These are phyloP conservation scores for Leccinum barrowsii DNA, from an alignment of 768 basidiomycete genomes.

Conservation along the genomic window DNA sequence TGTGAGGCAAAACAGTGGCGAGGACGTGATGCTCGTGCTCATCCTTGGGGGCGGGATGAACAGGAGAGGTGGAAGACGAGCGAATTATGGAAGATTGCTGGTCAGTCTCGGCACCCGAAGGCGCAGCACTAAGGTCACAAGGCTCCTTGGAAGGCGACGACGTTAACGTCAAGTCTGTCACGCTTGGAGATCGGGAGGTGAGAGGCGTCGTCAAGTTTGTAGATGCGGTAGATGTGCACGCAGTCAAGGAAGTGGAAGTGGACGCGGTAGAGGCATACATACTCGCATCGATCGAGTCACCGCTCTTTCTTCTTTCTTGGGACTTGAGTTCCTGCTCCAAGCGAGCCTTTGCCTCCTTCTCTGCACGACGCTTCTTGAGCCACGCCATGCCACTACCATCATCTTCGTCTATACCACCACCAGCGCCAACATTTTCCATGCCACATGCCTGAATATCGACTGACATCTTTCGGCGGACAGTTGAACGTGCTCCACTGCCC, in stretches of 20 bases:
- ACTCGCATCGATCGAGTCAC: conserved; percentile 22
- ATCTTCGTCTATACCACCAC: conserved; percentile 48
- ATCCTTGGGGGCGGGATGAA: conserved; percentile 8
- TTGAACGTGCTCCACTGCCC: conserved; percentile 10
- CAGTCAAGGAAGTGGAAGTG: conserved; percentile 22
- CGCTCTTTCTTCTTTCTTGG: conserved; percentile 21
- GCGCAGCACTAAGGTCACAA: not conserved
- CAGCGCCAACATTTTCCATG: conserved; percentile 25
- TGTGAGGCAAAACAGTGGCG: not conserved
- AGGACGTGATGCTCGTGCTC: conserved; percentile 21
- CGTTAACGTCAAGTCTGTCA: conserved; percentile 12
- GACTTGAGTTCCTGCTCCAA: conserved; percentile 16
- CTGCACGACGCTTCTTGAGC: conserved; percentile 65
- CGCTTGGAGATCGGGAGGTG: conserved; percentile 21
- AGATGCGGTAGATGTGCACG: conserved; percentile 19
- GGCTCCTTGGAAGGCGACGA: conserved; percentile 4
- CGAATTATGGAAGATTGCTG: not conserved
- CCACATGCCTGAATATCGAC: conserved; percentile 20
- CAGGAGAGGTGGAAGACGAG: not conserved
- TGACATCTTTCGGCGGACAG: conserved; percentile 17
- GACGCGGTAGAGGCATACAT: conserved; percentile 23
- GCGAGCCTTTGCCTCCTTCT: conserved; percentile 43
- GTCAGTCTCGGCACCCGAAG: not conserved
- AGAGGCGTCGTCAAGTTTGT: conserved; percentile 16
- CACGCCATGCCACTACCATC: conserved; percentile 88